Base-by-base conservation (phyloP, 2,329 filamentous ascomycete species). In the Alternaria triticimaculans region DNA sequence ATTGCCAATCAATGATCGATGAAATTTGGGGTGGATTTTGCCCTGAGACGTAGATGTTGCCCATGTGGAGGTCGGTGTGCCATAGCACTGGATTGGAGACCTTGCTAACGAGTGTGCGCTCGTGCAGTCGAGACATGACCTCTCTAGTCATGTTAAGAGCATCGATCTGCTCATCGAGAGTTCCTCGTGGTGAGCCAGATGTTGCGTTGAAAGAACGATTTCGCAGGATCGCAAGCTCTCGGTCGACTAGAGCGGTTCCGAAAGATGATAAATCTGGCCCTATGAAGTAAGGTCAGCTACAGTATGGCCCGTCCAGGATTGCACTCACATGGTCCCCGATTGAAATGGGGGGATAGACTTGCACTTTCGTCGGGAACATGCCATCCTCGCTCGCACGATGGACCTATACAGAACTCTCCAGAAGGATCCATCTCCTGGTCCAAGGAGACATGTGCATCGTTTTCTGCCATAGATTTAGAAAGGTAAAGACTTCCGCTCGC, bases 61-160 rank as follows among this genome's bases (percentile, higher is more conserved):
- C 73, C 72, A 78, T 83, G 64, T 76, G 69, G 26, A 85, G 72
- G 3, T 81, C 80, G 5, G 82, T 82, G 41, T 68, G 67, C 59
- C 65, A 70, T 3, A 68, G 54, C 5, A 64, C 61, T 26, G 65
- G 65, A 9, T 44, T 12, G 2, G 67, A 66, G 12, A 69, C 56
- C 10, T 45, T 55, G 0, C 60, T 15, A 5, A 65, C 50, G 9
- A 71, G 55, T 11, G 60, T 61, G 9, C 49, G 37, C n/a, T 56
- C 46, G 20, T 66, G 43, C 26, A 68, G 18, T 51, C 46, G 63
- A 49, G 54, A 62, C 50, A 68, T 64, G 37, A 68, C 48, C 53
- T 68, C 49, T 46, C 53, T 71, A 2, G 68, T 33, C 65, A 66
- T 65, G 5, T 65, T 48, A 21, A 71, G 43, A 14, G 62, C 41